A percentile compares a stretch with the other conserved stretches of the same genome.
Conservation (phyloP, 306 rosid species). For the Quercus ilex region DNA sequence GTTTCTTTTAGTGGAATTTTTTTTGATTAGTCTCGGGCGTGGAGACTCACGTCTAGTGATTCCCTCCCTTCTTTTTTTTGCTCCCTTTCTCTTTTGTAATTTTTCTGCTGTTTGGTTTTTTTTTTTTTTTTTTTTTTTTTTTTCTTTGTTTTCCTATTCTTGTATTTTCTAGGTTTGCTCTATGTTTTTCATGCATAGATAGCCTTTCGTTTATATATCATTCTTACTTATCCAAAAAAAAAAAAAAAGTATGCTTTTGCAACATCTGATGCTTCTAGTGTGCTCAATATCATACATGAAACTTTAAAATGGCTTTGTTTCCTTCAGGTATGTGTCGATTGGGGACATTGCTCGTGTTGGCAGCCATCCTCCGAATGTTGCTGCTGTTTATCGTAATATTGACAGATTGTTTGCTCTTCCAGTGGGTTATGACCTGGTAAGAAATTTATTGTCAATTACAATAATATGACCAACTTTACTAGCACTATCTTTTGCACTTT, state of each 20-base stretch:
- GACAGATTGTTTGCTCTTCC: conserved; percentile 72
- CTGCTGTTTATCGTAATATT: conserved; percentile 76
- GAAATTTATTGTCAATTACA: conserved; percentile 16
- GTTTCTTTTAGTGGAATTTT: too few species aligned
- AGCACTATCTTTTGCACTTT: background rate
- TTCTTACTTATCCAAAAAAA: too few species aligned
- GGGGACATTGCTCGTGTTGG: conserved; percentile 95
- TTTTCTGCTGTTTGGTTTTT: too few species aligned
- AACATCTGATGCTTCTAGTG: background rate
- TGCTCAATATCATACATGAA: background rate
- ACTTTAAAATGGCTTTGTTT: conserved; percentile 11
- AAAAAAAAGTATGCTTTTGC: background rate
- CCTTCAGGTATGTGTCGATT: conserved; percentile 56
- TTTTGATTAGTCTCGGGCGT: too few species aligned
- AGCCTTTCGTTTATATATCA: too few species aligned
- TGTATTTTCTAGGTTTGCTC: too few species aligned
- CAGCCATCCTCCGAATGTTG: conserved; percentile 89
- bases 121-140: too few species aligned
- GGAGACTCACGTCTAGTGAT: too few species aligned
- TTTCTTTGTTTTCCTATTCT: too few species aligned
- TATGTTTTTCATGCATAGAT: too few species aligned
- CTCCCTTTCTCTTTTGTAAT: too few species aligned
- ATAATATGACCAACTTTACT: background rate
- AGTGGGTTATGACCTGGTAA: conserved; percentile 89
- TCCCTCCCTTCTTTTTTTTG: too few species aligned